Conservation (phyloP, 768 basidiomycete genomes). For the Mycena leptocephala region DNA sequence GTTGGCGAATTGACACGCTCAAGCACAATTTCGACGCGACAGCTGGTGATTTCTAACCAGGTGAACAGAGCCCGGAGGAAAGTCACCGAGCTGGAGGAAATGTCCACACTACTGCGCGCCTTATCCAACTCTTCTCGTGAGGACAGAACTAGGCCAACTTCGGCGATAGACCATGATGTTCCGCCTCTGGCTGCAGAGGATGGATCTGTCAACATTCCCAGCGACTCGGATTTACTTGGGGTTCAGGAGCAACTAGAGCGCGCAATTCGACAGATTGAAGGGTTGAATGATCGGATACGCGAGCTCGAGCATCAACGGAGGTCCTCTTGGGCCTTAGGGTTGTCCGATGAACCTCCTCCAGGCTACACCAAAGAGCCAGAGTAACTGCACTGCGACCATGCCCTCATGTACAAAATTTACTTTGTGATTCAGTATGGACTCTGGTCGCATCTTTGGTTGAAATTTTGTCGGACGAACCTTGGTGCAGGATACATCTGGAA, state of each 20-base stretch:
- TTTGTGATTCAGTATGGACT: no score
- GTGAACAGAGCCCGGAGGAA: constrained; percentile 15
- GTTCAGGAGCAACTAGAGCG: neutral
- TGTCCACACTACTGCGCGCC: neutral
- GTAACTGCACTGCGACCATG: no score
- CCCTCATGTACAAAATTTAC: no score
- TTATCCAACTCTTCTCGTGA: neutral
- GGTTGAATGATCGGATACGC: constrained; percentile 1
- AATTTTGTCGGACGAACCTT: no score
- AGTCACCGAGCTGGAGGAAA: constrained; percentile 12
- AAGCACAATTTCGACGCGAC: neutral
- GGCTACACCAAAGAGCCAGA: neutral
- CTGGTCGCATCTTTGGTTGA: no score
- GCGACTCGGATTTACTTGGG: neutral
- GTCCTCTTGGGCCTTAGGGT: neutral
- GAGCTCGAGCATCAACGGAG: constrained; percentile 15
- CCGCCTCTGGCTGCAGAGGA: neutral
- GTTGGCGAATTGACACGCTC: neutral
- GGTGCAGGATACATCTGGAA: no score
- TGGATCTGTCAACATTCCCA: neutral
- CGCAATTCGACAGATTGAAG: neutral
- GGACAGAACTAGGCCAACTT: neutral
- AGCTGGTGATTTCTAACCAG: constrained; percentile 27
- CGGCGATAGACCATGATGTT: no score
- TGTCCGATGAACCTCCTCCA: constrained; percentile 1